Evolutionary conservation across 176 grass and related monocot genomes (phyloP).

Genomic region (Chloris gayana): DNA sequence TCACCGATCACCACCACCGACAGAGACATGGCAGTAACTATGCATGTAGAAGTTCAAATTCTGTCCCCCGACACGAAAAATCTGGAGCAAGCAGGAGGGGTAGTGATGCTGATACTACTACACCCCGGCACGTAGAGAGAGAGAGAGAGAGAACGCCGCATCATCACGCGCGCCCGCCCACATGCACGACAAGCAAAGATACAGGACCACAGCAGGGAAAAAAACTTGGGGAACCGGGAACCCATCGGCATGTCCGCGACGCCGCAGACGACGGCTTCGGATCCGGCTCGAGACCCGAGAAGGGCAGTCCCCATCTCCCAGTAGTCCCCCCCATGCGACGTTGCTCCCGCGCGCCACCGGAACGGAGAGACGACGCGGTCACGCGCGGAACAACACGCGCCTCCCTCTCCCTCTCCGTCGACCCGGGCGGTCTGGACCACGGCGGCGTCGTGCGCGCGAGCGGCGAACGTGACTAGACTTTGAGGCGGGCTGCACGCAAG

Average conservation of each 20-base stretch:
- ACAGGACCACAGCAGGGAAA: constrained; percentile 26
- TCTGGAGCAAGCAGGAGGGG: background rate
- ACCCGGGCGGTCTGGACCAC: background rate
- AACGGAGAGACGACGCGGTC: background rate
- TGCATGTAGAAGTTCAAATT: background rate
- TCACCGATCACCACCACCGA: background rate
- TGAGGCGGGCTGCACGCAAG: background rate
- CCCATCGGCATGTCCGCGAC: constrained; percentile 16
- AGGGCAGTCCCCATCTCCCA: background rate
- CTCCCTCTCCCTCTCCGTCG: too few species aligned
- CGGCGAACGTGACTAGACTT: background rate
- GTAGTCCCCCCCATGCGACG: background rate
- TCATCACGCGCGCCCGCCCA: background rate
- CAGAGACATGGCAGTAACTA: background rate
- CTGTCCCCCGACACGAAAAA: background rate
- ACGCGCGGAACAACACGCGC: background rate
- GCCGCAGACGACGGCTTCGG: background rate
- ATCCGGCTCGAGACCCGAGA: constrained; percentile 11
- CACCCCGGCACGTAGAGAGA: constrained; percentile 4
- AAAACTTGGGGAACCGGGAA: background rate
- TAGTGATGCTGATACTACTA: background rate
- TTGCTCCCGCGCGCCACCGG: background rate
- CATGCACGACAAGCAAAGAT: constrained; percentile 9
- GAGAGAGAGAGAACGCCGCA: constrained; percentile 7
- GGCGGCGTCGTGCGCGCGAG: background rate